A percentile compares a stretch with the other conserved stretches of the same genome.
Evolutionary conservation across 1,284 basidiomycete species (phyloP).

Genomic region (Moniliella sp.): DNA sequence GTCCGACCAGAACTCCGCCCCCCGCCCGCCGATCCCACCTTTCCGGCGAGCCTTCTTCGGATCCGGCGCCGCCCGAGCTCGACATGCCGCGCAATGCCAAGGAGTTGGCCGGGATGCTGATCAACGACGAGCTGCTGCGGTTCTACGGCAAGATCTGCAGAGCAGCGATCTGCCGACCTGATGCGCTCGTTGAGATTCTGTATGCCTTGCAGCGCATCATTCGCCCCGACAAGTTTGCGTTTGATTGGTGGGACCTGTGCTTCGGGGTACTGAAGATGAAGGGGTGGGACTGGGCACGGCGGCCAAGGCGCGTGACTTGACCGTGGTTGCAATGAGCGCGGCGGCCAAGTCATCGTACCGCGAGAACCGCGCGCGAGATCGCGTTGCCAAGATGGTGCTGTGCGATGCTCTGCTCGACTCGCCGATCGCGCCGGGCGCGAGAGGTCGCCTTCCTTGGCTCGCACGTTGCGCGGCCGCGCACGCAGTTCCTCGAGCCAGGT

Average conservation of each 20-base stretch:
- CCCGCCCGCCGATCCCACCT: no score
- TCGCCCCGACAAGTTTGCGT: conserved; percentile 8
- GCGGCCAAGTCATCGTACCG: conserved; percentile 13
- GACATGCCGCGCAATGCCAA: no score
- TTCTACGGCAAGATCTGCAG: no score
- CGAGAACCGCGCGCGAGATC: conserved; percentile 15
- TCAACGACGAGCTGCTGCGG: no score
- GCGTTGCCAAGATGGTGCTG: conserved; percentile 11
- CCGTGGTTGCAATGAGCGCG: conserved; percentile 13
- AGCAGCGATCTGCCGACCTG: no score
- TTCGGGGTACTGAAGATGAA: conserved; percentile 13
- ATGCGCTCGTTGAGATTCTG: neutral
- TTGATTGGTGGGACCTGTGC: conserved; percentile 26
- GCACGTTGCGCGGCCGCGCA: neutral
- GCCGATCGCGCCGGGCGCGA: no score
- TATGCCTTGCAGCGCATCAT: conserved; percentile 9
- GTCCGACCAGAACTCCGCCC: no score
- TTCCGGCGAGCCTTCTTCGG: no score
- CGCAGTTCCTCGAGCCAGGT: neutral
- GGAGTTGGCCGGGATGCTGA: no score
- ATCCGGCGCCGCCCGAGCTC: no score
- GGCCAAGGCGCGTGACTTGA: conserved; percentile 14
- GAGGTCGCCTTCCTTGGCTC: no score
- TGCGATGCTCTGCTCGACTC: no score
- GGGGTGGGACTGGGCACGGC: conserved; percentile 8